phyloP scores from a whole-genome alignment of 2,329 filamentous ascomycete species.

The Chaetomiaceae sp. region DNA sequence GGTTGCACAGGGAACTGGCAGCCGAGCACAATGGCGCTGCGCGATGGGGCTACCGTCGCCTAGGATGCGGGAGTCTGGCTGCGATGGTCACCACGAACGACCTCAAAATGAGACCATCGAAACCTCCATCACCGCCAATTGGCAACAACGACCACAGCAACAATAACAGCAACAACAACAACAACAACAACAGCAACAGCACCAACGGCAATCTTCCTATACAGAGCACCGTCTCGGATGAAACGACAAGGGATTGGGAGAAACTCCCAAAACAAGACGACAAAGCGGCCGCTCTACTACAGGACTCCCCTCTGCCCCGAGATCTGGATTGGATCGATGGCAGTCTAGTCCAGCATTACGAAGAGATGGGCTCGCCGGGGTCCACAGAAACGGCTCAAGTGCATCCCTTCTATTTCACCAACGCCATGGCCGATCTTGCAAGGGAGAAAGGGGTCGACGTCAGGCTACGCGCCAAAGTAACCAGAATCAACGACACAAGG shows the following conservation, averaged over 20 bases:
- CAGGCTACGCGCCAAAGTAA: conserved; percentile 62
- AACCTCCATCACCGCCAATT: neutral
- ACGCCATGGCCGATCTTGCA: conserved; percentile 72
- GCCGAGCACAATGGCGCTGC: conserved; percentile 72
- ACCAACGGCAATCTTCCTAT: conserved; percentile 25
- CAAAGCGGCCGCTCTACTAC: conserved; percentile 44
- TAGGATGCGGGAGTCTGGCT: conserved; percentile 64
- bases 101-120: conserved; percentile 5
- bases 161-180: too few relatives aligned
- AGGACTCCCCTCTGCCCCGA: conserved; percentile 60
- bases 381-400: conserved; percentile 84
- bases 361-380: conserved; percentile 69
- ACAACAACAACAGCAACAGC: too few relatives aligned
- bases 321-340: conserved; percentile 82
- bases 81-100: conserved; percentile 32
- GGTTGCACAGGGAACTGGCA: conserved; percentile 78
- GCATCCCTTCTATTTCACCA: conserved; percentile 88
- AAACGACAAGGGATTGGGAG: conserved; percentile 49
- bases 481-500: conserved; percentile 54
- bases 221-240: conserved; percentile 13
- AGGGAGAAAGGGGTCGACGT: conserved; percentile 65
- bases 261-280: conserved; percentile 58
- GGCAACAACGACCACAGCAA: too few relatives aligned
- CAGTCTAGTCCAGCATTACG: conserved; percentile 63
- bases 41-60: conserved; percentile 79